These are phyloP conservation scores for Darksidea phi DNA, from an alignment of 495 filamentous ascomycete species.

Conservation along the genomic window DNA sequence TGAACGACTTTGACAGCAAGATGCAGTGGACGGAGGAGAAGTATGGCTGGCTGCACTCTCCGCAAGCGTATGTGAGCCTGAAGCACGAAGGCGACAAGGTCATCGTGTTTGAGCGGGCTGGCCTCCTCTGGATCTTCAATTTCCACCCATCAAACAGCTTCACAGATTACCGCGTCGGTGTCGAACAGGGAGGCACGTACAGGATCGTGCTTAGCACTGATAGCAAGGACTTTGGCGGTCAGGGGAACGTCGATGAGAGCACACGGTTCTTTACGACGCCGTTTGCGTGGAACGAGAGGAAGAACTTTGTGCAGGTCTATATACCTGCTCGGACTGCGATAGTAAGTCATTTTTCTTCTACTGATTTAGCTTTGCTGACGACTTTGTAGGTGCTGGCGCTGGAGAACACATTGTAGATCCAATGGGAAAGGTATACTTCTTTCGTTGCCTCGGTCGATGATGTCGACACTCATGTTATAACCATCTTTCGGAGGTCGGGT, in stretches of 20 bases:
- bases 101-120: constrained; percentile 90
- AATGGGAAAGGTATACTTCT: not conserved
- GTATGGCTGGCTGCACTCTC: constrained; percentile 86
- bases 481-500: not conserved
- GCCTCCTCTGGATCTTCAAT: constrained; percentile 92
- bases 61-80: constrained; percentile 86
- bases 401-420: constrained; percentile 27
- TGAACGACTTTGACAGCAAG: constrained; percentile 89
- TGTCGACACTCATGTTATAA: not conserved
- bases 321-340: constrained; percentile 81
- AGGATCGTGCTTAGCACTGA: constrained; percentile 84
- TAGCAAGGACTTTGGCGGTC: constrained; percentile 72
- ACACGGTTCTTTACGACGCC: constrained; percentile 90
- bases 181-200: constrained; percentile 83
- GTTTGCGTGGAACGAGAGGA: constrained; percentile 80
- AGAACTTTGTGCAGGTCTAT: constrained; percentile 91
- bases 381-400: constrained; percentile 34
- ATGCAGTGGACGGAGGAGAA: constrained; percentile 87
- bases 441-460: not conserved
- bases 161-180: constrained; percentile 86
- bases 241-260: constrained; percentile 68
- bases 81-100: constrained; percentile 96
- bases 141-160: constrained; percentile 87
- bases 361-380: constrained; percentile 9
- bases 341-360: constrained; percentile 54